Evolutionary conservation across 768 basidiomycete species (phyloP), one percentile per base, ranked within the genome.

Genomic region (Daedalea quercina): DNA sequence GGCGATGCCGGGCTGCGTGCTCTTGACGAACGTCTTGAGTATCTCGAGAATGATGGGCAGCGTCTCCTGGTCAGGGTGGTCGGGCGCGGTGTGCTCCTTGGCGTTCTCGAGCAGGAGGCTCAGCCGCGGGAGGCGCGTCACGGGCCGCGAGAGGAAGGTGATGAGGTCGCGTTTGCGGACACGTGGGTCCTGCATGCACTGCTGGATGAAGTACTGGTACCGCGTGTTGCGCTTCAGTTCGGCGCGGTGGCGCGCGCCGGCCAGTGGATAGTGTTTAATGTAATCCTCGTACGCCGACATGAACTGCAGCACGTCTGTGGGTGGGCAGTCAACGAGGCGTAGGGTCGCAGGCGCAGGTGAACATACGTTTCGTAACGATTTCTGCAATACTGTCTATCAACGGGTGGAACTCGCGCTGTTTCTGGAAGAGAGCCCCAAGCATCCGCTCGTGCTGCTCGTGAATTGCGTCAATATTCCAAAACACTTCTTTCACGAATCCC

Each of bases 1-100:
- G 54, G 83, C 88, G 54, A 95, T 94, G 3, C 93, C 93, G 1
- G 91, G 91, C 61, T 94, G 85, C 0, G 90, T 90, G 57, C 85
- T 85, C 73, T 88, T 91, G 54, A 95, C 76, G 56, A 82, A 84
- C 44, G 84, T 79, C 26, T 75, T 80, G 50, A 94, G 60, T 2
- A 93, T 78, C 9, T 75, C 75, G 23, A 89, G 62, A 17, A 89
- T 79, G 3, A 90, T 73, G 1, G 90, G 90, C 7, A 94, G 73
- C 3, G 78, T 80, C 54, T 93, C 87, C 42, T 79, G 63, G 66
- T 95, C 93, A 0, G 85, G 84, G 64, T 93, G 90, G n/a, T 82
- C 80, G 20, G 73, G 73, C 34, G 78, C 77, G 0, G 87, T 88
- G 37, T 79, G 65, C 60, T 89, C 85, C 51, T 80, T 67, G 11